phyloP scores from a whole-genome alignment of 164 flowering plant genomes.

The Litsea cubeba region DNA sequence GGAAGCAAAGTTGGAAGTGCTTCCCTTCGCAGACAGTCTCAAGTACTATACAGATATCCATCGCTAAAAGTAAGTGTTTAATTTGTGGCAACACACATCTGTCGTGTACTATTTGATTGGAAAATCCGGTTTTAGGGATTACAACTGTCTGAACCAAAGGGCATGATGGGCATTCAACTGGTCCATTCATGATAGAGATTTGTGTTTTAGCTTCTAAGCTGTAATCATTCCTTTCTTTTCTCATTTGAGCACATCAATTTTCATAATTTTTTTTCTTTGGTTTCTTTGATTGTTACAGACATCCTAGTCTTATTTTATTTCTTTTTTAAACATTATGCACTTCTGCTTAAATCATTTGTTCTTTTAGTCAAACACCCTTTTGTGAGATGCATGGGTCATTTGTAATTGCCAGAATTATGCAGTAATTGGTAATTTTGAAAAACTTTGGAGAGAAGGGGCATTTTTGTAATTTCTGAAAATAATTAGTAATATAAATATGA shows the following conservation, averaged over 20 bases:
- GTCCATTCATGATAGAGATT: background rate
- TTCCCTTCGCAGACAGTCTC: conserved; percentile 93
- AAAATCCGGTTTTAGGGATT: background rate
- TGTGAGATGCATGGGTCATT: too few relatives aligned
- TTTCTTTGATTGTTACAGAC: too few relatives aligned
- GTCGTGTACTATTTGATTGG: background rate
- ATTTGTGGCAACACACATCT: background rate
- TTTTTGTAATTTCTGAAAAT: too few relatives aligned
- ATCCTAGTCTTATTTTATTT: too few relatives aligned
- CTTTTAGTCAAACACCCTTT: too few relatives aligned
- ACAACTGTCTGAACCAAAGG: background rate
- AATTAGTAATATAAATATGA: too few relatives aligned
- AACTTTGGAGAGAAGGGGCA: too few relatives aligned
- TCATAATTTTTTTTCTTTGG: too few relatives aligned
- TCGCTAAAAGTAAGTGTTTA: conserved; percentile 55
- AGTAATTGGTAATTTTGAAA: too few relatives aligned
- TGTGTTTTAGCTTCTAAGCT: background rate
- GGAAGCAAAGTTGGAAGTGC: conserved; percentile 91
- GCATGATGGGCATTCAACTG: background rate
- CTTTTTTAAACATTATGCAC: too few relatives aligned
- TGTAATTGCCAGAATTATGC: too few relatives aligned
- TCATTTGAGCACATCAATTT: background rate
- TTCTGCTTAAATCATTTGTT: too few relatives aligned
- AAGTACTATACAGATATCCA: conserved; percentile 81
- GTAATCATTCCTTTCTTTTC: background rate